phyloP scores from a whole-genome alignment of 352 stramenopile genomes.

The Pythium coloratum region DNA sequence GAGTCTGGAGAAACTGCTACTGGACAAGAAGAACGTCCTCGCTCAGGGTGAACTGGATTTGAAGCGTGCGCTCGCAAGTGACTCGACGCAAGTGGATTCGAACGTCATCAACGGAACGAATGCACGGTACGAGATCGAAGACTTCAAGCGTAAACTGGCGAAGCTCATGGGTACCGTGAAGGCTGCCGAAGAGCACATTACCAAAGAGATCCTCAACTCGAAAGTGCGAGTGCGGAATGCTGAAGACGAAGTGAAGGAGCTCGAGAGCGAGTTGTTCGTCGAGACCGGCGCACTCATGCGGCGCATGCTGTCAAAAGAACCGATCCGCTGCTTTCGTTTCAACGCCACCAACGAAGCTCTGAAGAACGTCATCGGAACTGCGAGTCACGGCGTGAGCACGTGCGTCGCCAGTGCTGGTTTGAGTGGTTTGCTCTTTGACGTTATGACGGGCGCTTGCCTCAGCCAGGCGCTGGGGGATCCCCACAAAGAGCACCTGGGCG shows the following conservation, averaged over 20 bases:
- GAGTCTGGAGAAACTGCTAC: conserved; percentile 55
- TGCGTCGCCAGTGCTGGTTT: conserved; percentile 53
- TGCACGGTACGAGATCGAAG: conserved; percentile 68
- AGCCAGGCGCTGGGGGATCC: conserved; percentile 63
- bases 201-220: conserved; percentile 59
- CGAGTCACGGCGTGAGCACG: conserved; percentile 64
- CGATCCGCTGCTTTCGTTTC: conserved; percentile 74
- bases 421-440: conserved; percentile 59
- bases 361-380: conserved; percentile 72
- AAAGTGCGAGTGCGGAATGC: conserved; percentile 67
- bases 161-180: conserved; percentile 70
- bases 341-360: conserved; percentile 68
- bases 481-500: conserved; percentile 61
- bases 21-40: conserved; percentile 57
- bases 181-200: conserved; percentile 52
- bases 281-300: conserved; percentile 76
- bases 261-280: conserved; percentile 63
- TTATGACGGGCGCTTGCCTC: conserved; percentile 65
- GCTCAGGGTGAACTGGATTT: conserved; percentile 62
- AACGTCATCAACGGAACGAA: conserved; percentile 52
- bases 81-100: conserved; percentile 70
- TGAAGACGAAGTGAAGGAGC: conserved; percentile 63
- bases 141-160: conserved; percentile 76
- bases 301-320: conserved; percentile 60
- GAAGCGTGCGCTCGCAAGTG: conserved; percentile 62